Evolutionary conservation across 495 filamentous ascomycete species (phyloP).

Genomic region (Annulohypoxylon nitens): DNA sequence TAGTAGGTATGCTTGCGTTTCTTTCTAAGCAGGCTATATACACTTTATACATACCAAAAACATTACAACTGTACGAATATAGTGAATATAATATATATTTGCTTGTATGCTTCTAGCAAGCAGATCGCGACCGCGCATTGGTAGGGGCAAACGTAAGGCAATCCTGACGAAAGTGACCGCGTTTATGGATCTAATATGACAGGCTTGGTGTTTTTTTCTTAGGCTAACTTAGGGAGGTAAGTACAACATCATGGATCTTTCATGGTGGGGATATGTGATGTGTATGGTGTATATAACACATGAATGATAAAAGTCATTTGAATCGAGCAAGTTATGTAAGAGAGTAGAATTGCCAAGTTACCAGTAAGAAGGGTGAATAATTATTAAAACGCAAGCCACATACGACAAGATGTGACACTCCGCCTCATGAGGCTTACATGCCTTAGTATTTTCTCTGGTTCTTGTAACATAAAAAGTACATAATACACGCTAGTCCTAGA

Average conservation of each 20-base stretch:
- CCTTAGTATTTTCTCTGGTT: no score
- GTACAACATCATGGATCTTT: background rate
- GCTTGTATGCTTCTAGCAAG: slow-evolving; percentile 10
- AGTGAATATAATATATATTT: background rate
- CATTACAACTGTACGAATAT: background rate
- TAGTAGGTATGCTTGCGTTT: background rate
- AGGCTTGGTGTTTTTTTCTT: background rate
- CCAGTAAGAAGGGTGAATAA: background rate
- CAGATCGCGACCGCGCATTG: slow-evolving; percentile 10
- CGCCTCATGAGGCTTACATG: slow-evolving; percentile 31
- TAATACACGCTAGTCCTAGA: slow-evolving; percentile 9
- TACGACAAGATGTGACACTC: slow-evolving; percentile 6
- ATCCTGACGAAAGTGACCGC: background rate
- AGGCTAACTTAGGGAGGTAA: background rate
- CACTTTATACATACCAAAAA: background rate
- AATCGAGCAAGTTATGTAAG: no score
- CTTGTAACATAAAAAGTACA: background rate
- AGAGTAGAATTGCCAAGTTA: no score
- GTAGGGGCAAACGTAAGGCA: slow-evolving; percentile 6
- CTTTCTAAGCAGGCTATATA: background rate
- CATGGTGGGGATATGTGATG: background rate
- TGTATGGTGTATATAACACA: no score
- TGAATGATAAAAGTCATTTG: no score
- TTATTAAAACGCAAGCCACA: background rate
- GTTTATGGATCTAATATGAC: background rate